Base-by-base conservation (phyloP, 1,139 yeast genomes). In the Scheffersomyces quercinus region DNA sequence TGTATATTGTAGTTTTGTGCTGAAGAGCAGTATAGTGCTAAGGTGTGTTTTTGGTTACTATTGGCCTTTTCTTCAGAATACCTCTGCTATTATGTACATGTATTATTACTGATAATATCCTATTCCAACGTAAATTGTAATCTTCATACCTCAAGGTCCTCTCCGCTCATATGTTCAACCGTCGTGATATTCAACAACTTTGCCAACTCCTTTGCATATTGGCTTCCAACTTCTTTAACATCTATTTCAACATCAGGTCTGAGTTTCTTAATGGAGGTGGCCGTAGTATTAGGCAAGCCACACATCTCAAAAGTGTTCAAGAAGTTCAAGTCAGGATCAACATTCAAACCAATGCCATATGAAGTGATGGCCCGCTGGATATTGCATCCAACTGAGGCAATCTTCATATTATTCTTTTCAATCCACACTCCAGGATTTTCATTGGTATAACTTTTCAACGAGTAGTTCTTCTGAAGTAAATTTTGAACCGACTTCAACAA, bases 401-500 rank as follows among this genome's bases (percentile, higher is more conserved):
- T 85, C 59, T 95, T 95, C 30, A 71, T 63, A 40, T 73, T 63
- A 3, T 55, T 46, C n/a, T 73, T 69, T 15, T 67, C 58, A 38
- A 84, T 71, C 97, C 97, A 93, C 2, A 87, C 87, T 0, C 99
- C 99, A 0, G 97, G 95, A 53, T 91, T 82, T 14, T 75, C 80
- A 1, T 89, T 85, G 6, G 77, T 70, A 39, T 48, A 53, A 40
- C 73, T 73, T 11, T 61, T 54, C n/a, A 88, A 57, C 2, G 67
- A 68, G 53, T 73, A 81, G 38, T 65, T 68, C 20, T 60, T 55
- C 6, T 47, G 53, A 39, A 91, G 65, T 0, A 86, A 65, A 28
- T 71, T 67, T 35, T 85, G 83, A 1, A 87, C 76, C 1, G 88
- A 72, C 39, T 75, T 73, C 49, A 91, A 90, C 35, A 93, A 68